Evolutionary conservation across 2,329 filamentous ascomycete species (phyloP), one percentile per base, ranked within the genome.

Genomic region (Pseudocercospora vitis): DNA sequence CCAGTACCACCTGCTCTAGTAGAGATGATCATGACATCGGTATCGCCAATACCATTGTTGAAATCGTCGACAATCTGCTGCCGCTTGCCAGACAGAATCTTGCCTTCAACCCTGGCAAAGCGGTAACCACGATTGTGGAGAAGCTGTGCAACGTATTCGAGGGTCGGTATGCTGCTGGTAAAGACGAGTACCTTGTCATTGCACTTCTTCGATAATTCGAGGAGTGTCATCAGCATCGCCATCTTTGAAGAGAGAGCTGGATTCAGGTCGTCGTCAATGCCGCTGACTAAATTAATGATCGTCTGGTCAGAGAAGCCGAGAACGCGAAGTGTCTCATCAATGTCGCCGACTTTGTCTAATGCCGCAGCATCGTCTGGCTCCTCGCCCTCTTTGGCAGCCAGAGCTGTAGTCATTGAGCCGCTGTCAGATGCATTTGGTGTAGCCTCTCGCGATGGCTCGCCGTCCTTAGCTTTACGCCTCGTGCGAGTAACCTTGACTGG

Each of bases 121-220:
- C 52, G 66, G 24, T 81, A 74, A 2, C 74, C 68, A 53, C 80
- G 76, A 16, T 64, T 63, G 4, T 67, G 70, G 32, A 90, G 78
- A 16, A 87, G 69, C 0, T 72, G 61, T 47, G 84, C 78, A 1
- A 96, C 74, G 61, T 85, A 92, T 61, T 91, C 67, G 4, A 96
- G 74, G 0, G 87, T 87, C 0, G 75, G 73, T 8, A 90, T 75
- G 11, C 84, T 87, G 50, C 90, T 86, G 0, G 87, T 88, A 65
- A 96, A 96, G 0, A 96, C 74, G 1, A 96, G 77, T 1, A 91
- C 81, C 64, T 91, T 91, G 68, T 96, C 91, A 0, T 78, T 77
- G 0, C 76, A 71, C 1, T 68, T 67, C 32, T 78, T 80, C 5
- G 86, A 85, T 58, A 86, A 78, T 18, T 85, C 75, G 0, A 96